Evolutionary conservation across 2,329 filamentous ascomycete genomes (phyloP), one percentile per base, ranked within the genome.

Genomic region (Colletotrichum eleusines): DNA sequence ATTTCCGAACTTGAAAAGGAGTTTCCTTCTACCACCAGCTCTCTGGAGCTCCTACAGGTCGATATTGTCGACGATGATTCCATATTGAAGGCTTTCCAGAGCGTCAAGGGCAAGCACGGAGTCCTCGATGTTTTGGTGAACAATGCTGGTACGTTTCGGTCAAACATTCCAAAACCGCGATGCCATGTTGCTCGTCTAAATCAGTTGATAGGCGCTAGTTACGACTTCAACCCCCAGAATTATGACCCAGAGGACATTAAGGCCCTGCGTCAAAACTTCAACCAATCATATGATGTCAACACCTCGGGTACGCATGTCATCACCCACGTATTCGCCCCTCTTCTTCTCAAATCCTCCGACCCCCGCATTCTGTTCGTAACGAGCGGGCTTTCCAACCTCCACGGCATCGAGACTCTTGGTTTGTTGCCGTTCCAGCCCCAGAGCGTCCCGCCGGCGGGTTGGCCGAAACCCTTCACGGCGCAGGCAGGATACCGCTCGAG

Each of bases 61-160:
- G 88, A 91, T 74, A 78, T 91, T 23, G 78, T 80, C 48, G 81
- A 83, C 23, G 88, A 91, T 74, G 77, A 80, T 0, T 88, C 85
- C 0, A 81, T 81, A 67, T 38, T 74, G 4, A 73, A 73, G 1
- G 76, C 77, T 0, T 79, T 77, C 26, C 73, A 76, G 8, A 64
- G 74, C 46, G 70, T 81, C n/a, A 69, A 75, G 48, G 62, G 68
- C 5, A 70, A 74, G 16, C 74, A 75, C 44, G 79, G 76, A 16
- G 69, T 75, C 26, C 38, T 82, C 4, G 80, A 82, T 67, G 74
- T 76, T 11, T 69, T 82, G 14, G 73, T 82, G 42, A 81, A 82
- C 69, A 81, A 75, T 33, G 75, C 79, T 1, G 73, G 78, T 59
- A 26, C 42, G 51, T 7, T 28, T 70, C 70, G 8, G 48, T 79